Evolutionary conservation across 495 filamentous ascomycete species (phyloP), one percentile per base, ranked within the genome.

Genomic region (Ramalina intermedia): DNA sequence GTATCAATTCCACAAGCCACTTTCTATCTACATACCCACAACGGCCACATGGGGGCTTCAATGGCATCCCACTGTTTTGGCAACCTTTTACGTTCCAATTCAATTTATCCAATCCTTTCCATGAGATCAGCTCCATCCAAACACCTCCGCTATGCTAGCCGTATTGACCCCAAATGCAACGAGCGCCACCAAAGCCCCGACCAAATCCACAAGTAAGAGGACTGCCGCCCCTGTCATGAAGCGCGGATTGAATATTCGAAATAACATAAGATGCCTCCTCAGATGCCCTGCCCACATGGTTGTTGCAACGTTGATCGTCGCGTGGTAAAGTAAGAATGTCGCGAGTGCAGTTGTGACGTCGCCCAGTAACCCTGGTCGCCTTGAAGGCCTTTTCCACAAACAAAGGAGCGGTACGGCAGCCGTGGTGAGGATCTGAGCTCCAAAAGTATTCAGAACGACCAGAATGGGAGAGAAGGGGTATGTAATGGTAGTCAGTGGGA

Each of bases 201-300:
- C 72, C 1, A 91, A 48, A 55, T 96, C 91, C 12, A 91, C 80
- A 13, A 87, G 73, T 17, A 87, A 55, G 46, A 96, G 54, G 35
- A 82, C 78, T 1, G 69, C 68, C 0, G 83, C 84, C 2, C 84
- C 87, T 54, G 84, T 75, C 85, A 96, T 86, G 63, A 87, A 96
- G 35, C 87, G 63, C 29, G 91, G 91, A 62, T 70, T 80, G 56
- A 98, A 98, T 45, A 98, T 87, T n/a, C 93, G 78, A 65, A 90
- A 96, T 27, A 98, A 70, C 93, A 98, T 98, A 41, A 98, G 69
- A 67, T 99, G 91, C 43, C 91, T 73, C 36, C 93, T 69, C 45
- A 99, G 67, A 57, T 84, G 76, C 6, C 85, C 88, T 0, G 90
- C 86, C 81, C 86, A 94, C 64, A 84, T 80, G 52, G 84, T 88